A percentile compares a stretch with the other conserved stretches of the same genome.
Conservation (phyloP, 73 alveolate species). For the Paramecium biaurelia region DNA sequence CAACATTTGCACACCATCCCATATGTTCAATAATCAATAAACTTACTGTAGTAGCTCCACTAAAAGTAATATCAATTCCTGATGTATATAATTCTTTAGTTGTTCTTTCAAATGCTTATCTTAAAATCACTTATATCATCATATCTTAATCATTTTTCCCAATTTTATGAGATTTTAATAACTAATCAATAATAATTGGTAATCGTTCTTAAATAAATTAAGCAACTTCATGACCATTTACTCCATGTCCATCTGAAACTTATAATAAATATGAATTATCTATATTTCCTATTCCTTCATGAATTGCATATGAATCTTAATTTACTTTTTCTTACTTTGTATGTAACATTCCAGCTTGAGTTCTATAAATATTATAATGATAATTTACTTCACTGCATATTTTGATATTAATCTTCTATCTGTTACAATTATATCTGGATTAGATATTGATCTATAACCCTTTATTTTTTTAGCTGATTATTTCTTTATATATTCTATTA, state of each 20-base stretch:
- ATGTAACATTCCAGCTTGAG: conserved; percentile 54
- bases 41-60: conserved; percentile 77
- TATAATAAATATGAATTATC: conserved; percentile 80
- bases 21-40: conserved; percentile 65
- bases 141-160: conserved; percentile 36
- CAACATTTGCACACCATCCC: conserved; percentile 81
- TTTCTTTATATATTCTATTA: conserved; percentile 47
- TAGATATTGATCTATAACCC: conserved; percentile 39
- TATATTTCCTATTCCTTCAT: conserved; percentile 47
- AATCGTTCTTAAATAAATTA: conserved; percentile 80
- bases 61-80: conserved; percentile 73
- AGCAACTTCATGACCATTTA: conserved; percentile 92
- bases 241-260: conserved; percentile 99
- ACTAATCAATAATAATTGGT: conserved; percentile 65
- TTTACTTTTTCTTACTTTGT: conserved; percentile 47
- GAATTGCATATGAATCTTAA: conserved; percentile 50
- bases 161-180: conserved; percentile 50
- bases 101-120: conserved; percentile 56
- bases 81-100: conserved; percentile 49
- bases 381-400: conserved; percentile 8
- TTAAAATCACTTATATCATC: conserved; percentile 50
- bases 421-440: conserved; percentile 19
- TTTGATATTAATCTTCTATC: conserved; percentile 45
- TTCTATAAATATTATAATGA: neutral
- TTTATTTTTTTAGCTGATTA: conserved; percentile 48